These are phyloP conservation scores for Closterium sp. DNA, from an alignment of 139 green algal genomes.

Conservation along the genomic window DNA sequence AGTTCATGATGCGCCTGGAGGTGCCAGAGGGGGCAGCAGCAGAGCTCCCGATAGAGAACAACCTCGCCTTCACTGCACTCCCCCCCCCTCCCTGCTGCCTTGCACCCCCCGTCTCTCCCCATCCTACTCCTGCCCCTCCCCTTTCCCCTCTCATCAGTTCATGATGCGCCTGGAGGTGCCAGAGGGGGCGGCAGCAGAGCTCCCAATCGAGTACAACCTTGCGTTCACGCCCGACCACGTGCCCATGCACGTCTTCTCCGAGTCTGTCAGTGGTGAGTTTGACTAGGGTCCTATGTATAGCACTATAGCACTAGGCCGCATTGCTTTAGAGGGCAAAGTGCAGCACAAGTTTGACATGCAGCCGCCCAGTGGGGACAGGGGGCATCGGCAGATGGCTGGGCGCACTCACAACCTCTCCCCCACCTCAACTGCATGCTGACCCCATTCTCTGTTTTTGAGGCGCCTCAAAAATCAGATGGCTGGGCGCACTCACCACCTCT, in stretches of 20 bases:
- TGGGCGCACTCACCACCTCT: too few relatives aligned
- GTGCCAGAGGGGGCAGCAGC: background rate
- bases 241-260: background rate
- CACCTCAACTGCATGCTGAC: too few relatives aligned
- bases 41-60: background rate
- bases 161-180: background rate
- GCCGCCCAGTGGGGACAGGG: constrained; percentile 4
- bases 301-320: too few relatives aligned
- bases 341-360: constrained; percentile 50
- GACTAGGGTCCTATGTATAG: too few relatives aligned
- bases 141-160: background rate
- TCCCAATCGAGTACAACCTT: background rate
- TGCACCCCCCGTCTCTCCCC: too few relatives aligned
- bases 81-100: too few relatives aligned
- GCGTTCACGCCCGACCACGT: background rate
- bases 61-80: background rate
- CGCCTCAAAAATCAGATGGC: too few relatives aligned
- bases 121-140: too few relatives aligned
- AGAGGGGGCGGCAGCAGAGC: background rate
- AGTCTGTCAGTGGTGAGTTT: background rate
- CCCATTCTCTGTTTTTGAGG: too few relatives aligned
- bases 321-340: constrained; percentile 28
- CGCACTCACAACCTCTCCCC: too few relatives aligned
- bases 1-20: background rate
- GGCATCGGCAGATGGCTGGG: too few relatives aligned